Base-by-base conservation (phyloP, 139 green algal species). In the Coccomyxa sp. region DNA sequence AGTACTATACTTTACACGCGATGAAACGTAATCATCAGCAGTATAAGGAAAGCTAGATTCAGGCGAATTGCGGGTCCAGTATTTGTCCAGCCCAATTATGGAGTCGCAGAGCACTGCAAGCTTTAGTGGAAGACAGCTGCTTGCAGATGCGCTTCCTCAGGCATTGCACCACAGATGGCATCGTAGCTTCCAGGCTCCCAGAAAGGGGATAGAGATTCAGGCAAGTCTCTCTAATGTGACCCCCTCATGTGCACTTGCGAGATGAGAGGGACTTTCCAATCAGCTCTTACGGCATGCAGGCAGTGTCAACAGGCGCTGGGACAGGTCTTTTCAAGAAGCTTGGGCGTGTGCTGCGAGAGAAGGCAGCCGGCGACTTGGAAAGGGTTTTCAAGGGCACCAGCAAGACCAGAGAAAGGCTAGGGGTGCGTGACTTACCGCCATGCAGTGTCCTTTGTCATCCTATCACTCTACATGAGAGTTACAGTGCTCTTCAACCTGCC, bases 331-430 rank as follows among this genome's bases (percentile, higher is more conserved):
- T 93, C 69, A 83, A 89, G 73, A 95, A 95, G 78, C 79, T 97
- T 3, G 92, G 91, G 0, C 85, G 92, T 0, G 93, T 98, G 12
- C 78, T 98, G n/a, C 92, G 93, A 69, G 95, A 98, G 80, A 98
- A 98, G 84, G 93, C 92, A 8, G 77, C 84, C 2, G 89, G 89
- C 2, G 95, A 99, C 80, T 84, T 95, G 70, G 90, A 97, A 10
- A 85, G 92, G 12, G 89, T 99, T 39, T 91, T 96, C 73, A 92
- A 94, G 76, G 95, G 95, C n/a, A 95, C 94, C 6, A 88, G 74
- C 9, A 98, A 98, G 83, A 98, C 94, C 16, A 78, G 95, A 5
- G 90, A 98, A 80, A 90, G 92, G 16, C 88, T 99, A 9, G 91
- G 92, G 81, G 94, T 97, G 81, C 55, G 86, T 71, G 64, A 16